phyloP scores from a whole-genome alignment of 192 early-diverging fungal genomes.

The Backusella tarrabulga region DNA sequence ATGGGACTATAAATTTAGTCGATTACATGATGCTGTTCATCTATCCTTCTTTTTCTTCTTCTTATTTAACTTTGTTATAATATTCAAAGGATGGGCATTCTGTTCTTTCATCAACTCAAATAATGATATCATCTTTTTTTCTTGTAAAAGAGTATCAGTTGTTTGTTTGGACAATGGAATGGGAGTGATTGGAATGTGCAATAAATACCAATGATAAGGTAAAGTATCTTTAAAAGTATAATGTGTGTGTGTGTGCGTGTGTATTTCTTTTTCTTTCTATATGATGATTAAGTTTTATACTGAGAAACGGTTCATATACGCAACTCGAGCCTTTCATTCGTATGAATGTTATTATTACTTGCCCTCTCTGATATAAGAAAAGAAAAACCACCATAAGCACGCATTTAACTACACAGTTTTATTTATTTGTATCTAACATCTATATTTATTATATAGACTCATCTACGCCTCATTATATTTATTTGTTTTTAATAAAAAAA shows the following conservation, averaged over 20 bases:
- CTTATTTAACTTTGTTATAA: background rate
- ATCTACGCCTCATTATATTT: background rate
- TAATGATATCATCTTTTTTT: background rate
- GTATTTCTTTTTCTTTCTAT: background rate
- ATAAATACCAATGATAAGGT: background rate
- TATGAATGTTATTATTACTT: conserved; percentile 4
- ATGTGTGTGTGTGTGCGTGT: background rate
- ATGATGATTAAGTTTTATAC: conserved; percentile 3
- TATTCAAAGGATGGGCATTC: background rate
- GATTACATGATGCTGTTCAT: background rate
- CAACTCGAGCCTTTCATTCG: background rate
- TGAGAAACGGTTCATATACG: conserved; percentile 1
- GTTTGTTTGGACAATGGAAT: background rate
- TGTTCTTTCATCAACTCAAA: background rate
- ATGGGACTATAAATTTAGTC: background rate
- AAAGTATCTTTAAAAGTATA: background rate
- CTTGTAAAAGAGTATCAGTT: background rate
- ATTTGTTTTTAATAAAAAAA: background rate
- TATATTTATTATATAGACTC: background rate
- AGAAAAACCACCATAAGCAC: background rate
- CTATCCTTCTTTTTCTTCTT: background rate
- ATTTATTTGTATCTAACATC: background rate
- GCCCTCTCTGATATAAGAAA: conserved; percentile 4
- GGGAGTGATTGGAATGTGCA: background rate
- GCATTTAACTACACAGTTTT: background rate